Base-by-base conservation (phyloP, 352 stramenopile species). In the Blastocystis sp. region DNA sequence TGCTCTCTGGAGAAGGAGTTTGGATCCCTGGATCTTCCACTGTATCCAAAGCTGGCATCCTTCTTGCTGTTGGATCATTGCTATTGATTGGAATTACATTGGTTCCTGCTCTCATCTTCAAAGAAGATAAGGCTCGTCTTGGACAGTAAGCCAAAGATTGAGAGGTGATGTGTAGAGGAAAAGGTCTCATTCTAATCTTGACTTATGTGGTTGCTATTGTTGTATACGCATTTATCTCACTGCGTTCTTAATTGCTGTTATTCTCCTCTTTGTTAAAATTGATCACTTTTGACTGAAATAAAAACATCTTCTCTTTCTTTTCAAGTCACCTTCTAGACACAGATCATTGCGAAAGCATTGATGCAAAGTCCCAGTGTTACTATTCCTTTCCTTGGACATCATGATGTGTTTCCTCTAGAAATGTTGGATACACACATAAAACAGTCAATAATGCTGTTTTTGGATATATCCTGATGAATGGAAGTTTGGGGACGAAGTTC, bases 391-490 rank as follows among this genome's bases (percentile, higher is more conserved):
- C n/a, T n/a, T 6, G n/a, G 19, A 12, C 24, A 24, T 56, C 29
- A 7, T 78, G 27, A 12, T 3, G 43, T 61, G n/a, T 61, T 39
- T 63, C 43, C 69, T 5, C 32, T 80, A 11, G 46, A 59, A 9
- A 27, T 61, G 21, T 39, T 80, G 19, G 37, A 58, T 58, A 39
- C 69, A n/a, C 24, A 35, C 11, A 24, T 80, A 2, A 51, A 51
- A 19, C 43, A 80, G 5, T 27, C n/a, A 0, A 37, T 80, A 19
- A 39, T 80, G 43, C 35, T 32, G 19, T 80, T 63, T 80, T 54
- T 80, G 39, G 69, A 80, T 39, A 80, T 80, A 80, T 80, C 69
- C 51, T 57, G 14, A 12, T 51, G 66, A 57, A 63, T 63, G 14
- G 6, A 39, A n/a, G 58, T 39, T 19, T 46, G 21, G 16, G n/a